Base-by-base conservation (phyloP, 78 protist species). In the Cavenderia fasciculata region DNA sequence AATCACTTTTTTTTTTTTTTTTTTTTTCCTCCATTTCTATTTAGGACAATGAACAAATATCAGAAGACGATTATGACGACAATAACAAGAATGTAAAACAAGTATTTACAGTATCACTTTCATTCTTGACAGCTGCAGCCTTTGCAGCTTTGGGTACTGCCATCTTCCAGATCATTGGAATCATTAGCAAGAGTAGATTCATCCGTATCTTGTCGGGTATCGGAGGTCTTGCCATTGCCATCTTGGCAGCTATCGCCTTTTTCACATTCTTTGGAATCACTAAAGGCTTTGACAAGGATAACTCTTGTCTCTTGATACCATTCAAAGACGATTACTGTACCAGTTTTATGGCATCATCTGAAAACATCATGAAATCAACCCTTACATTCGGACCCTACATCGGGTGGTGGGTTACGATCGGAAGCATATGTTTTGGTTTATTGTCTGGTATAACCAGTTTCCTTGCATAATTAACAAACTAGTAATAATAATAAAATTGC, bases 91-190 rank as follows among this genome's bases (percentile, higher is more conserved):
- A 71, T 51, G 57, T 71, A 31, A 71, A 71, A 52, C 44, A 46
- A 34, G 61, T 51, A 2, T 71, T 71, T 34, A 71, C 78, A 29
- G 38, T 51, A 7, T 51, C 63, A 19, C 61, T 71, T 25, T 46
- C 78, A 52, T 71, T 71, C 29, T 51, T 71, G 2, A 3, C 78
- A 5, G 78, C 61, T 46, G 36, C 59, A 12, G 78, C 62, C 31
- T 59, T 44, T 19, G 78, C 61, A 18, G 78, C 41, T 51, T 12
- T 51, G 3, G 59, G 46, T 1, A 36, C 44, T 36, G 78, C 63
- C 4, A 16, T 71, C 34, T 71, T 71, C 78, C 78, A 71, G 21
- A 46, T 71, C 33, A 71, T 71, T n/a, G 78, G 62, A 21, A 71
- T 71, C 61, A 51, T 46, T 33, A 21, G 63, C 2, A 71, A 33